These are phyloP conservation scores for Kluyveromyces sp. DNA, from an alignment of 1,139 yeast species.

Conservation along the genomic window DNA sequence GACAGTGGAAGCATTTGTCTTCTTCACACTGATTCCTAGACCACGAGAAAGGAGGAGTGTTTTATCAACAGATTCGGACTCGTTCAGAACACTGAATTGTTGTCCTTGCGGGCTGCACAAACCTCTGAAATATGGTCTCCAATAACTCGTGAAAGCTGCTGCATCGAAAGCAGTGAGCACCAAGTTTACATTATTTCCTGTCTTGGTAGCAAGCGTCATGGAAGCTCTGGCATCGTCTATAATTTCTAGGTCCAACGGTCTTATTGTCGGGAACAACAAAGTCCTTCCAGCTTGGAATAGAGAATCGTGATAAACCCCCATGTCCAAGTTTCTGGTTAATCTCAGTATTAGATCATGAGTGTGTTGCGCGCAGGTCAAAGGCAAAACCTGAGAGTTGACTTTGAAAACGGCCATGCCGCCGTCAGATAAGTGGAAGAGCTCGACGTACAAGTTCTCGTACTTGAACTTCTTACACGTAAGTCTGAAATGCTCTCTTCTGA, in stretches of 20 bases:
- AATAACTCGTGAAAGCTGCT: slow-evolving; percentile 17
- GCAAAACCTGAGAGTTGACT: slow-evolving; percentile 21
- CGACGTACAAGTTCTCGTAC: slow-evolving; percentile 23
- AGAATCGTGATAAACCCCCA: slow-evolving; percentile 1
- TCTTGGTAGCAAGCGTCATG: slow-evolving; percentile 13
- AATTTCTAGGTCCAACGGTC: slow-evolving; percentile 28
- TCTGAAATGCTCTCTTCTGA: slow-evolving; percentile 17
- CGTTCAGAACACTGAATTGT: not conserved
- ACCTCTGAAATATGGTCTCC: slow-evolving; percentile 15
- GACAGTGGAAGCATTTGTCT: not conserved
- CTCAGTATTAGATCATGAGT: slow-evolving; percentile 10
- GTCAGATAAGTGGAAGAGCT: slow-evolving; percentile 23
- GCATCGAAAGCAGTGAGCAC: slow-evolving; percentile 16
- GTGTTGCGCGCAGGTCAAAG: slow-evolving; percentile 2
- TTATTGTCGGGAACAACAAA: slow-evolving; percentile 33
- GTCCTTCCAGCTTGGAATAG: slow-evolving; percentile 28
- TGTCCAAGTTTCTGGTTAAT: slow-evolving; percentile 7
- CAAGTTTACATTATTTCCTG: slow-evolving; percentile 15
- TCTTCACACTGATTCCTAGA: slow-evolving; percentile 1
- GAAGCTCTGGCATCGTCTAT: slow-evolving; percentile 7
- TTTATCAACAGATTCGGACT: not conserved
- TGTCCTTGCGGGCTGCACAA: not conserved
- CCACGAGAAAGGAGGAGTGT: not conserved
- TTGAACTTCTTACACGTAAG: slow-evolving; percentile 12
- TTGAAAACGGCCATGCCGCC: slow-evolving; percentile 33